Base-by-base conservation (phyloP, 495 filamentous ascomycete genomes). In the Aspergillus coremiiformis region DNA sequence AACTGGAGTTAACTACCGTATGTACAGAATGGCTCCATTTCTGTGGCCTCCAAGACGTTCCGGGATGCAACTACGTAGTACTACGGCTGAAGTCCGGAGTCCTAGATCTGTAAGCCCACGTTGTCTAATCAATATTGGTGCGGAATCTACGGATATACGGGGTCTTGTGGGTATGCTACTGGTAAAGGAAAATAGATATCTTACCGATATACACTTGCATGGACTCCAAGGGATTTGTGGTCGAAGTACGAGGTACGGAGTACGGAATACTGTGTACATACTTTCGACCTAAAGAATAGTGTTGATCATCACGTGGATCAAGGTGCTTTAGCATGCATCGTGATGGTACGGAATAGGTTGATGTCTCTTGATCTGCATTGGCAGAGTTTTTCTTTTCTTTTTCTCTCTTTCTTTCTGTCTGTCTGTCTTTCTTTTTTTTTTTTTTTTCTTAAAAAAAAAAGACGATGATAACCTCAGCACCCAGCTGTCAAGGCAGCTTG, bases 11-110 rank as follows among this genome's bases (percentile, higher is more conserved):
- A 9, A 30, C 3, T 4, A 30, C 27, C 8, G 2, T 4, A 30
- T 9, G n/a, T n/a, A n/a, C n/a, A n/a, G n/a, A n/a, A n/a, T n/a
- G n/a, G n/a, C n/a, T n/a, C n/a, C n/a, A n/a, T n/a, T n/a, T n/a
- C n/a, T n/a, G n/a, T n/a, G n/a, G n/a, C n/a, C n/a, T n/a, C n/a
- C n/a, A n/a, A n/a, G n/a, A n/a, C n/a, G n/a, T n/a, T n/a, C n/a
- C n/a, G n/a, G n/a, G n/a, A n/a, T n/a, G n/a, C n/a, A n/a, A n/a
- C n/a, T n/a, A n/a, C n/a, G n/a, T n/a, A n/a, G n/a, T n/a, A n/a
- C 32, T 12, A 22, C 23, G 43, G 53, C 53, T 47, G 41, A 55
- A 47, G 53, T 51, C 47, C 44, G 41, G 47, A 42, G 45, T 29
- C 17, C 29, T 45, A 24, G 23, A 7, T 26, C 15, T 15, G 19